phyloP scores from a whole-genome alignment of 441 rosid genomes.

The Pelargonium citronellum region DNA sequence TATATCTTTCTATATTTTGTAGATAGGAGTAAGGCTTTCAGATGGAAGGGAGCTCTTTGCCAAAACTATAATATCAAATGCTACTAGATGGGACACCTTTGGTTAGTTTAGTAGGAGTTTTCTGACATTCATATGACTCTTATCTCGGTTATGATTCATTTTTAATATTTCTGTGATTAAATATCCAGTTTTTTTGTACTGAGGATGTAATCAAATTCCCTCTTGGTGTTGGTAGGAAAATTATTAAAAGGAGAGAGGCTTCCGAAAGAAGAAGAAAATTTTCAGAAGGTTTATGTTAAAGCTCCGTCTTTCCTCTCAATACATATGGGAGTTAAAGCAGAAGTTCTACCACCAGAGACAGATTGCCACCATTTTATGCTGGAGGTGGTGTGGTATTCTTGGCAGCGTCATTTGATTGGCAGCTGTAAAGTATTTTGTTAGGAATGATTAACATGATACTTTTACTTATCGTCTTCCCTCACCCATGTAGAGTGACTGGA shows the following conservation, averaged over 20 bases:
- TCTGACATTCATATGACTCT: slow-evolving; percentile 10
- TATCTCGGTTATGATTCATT: not conserved
- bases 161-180: too few species aligned
- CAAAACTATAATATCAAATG: slow-evolving; percentile 84
- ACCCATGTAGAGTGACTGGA: slow-evolving; percentile 55
- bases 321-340: slow-evolving; percentile 90
- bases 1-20: slow-evolving; percentile 19
- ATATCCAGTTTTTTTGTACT: not conserved
- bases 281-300: slow-evolving; percentile 77
- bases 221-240: slow-evolving; percentile 48
- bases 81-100: slow-evolving; percentile 98
- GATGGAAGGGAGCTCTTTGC: slow-evolving; percentile 77
- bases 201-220: slow-evolving; percentile 6
- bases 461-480: slow-evolving; percentile 12
- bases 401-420: slow-evolving; percentile 12
- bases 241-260: slow-evolving; percentile 71
- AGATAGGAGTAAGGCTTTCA: slow-evolving; percentile 85
- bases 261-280: slow-evolving; percentile 84
- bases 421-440: not conserved
- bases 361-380: slow-evolving; percentile 95
- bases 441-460: slow-evolving; percentile 9
- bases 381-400: slow-evolving; percentile 46
- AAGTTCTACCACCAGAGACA: slow-evolving; percentile 74
- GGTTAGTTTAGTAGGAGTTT: slow-evolving; percentile 44
- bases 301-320: slow-evolving; percentile 98